Percentiles rank a stretch among this genome's conserved stretches.
These are phyloP conservation scores for Cladobotryum protrusum DNA, from an alignment of 2,329 filamentous ascomycete genomes.

Conservation along the genomic window DNA sequence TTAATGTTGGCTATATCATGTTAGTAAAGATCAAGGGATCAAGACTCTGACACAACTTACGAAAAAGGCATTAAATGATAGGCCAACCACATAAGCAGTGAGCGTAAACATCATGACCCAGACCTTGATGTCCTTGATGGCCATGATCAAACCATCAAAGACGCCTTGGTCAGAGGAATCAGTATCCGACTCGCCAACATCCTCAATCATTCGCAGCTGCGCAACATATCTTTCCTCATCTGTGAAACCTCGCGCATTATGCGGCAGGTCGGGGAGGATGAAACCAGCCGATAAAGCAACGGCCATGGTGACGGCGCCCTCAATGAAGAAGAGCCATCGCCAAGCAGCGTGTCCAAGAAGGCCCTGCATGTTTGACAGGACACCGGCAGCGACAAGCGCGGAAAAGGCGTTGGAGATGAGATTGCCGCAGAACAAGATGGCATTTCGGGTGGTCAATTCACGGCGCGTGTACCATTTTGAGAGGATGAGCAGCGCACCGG, in stretches of 20 bases:
- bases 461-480: conserved; percentile 62
- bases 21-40: not conserved
- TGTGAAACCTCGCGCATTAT: conserved; percentile 52
- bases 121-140: conserved; percentile 54
- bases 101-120: conserved; percentile 59
- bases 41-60: conserved; percentile 23
- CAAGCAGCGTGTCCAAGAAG: conserved; percentile 49
- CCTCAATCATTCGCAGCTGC: conserved; percentile 50
- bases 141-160: conserved; percentile 51
- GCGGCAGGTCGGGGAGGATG: conserved; percentile 48
- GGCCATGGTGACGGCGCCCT: conserved; percentile 46
- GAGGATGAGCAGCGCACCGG: conserved; percentile 56
- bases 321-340: conserved; percentile 57
- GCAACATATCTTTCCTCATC: conserved; percentile 52
- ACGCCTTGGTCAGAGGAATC: conserved; percentile 44
- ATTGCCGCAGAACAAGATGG: conserved; percentile 53
- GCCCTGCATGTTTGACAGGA: conserved; percentile 52
- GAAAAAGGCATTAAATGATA: conserved; percentile 55
- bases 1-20: conserved; percentile 39
- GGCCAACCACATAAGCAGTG: conserved; percentile 53
- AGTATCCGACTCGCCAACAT: conserved; percentile 50
- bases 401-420: conserved; percentile 56
- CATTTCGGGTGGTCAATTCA: conserved; percentile 48
- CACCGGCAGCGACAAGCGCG: conserved; percentile 52
- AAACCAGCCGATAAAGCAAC: conserved; percentile 42